Evolutionary conservation across 257 asterid genomes (phyloP), one percentile per base, ranked within the genome.

Genomic region (Nicotiana paniculata): DNA sequence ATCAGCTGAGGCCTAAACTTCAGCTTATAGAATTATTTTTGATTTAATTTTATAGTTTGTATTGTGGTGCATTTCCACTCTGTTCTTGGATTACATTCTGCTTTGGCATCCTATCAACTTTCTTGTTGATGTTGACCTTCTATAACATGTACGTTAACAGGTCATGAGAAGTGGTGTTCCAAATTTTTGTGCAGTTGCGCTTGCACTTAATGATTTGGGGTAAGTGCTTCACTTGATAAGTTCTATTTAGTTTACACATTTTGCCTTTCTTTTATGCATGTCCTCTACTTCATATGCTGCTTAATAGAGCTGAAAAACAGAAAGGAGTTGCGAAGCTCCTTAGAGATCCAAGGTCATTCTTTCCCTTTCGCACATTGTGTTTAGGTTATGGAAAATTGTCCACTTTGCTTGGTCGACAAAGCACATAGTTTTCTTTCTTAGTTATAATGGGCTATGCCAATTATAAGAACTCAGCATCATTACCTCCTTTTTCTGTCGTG

Each of bases 181-280:
- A 37, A 96, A 94, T 89, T 96, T 92, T 88, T 96, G 97, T 89
- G 99, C 99, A 21, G 99, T 96, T 85, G 98, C 99, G 84, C 90
- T 96, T 81, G 97, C 97, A 83, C 90, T 96, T 83, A 83, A 92
- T 81, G 98, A 94, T 84, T 84, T 96, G 85, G 99, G 99, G 99
- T 96, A 86, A 77, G 97, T 74, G 21, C 61, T 46, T 24, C 62
- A n/a, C 61, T n/a, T 72, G 79, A 13, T 11, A 72, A 43, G 79
- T 46, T 72, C 79, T 24, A 46, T 6, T 72, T 46, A 11, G 13
- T 13, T 24, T 53, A 53, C 57, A 53, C 57, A 10, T 53, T 53
- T 53, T 12, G 17, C 57, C 57, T 53, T 51, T 51, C 0, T 51
- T 51, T 53, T 12, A 53, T 4, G 57, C 57, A 53, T 53, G 57